These are phyloP conservation scores for Ploettnerulaceae sp. DNA, from an alignment of 2,329 filamentous ascomycete genomes.

Conservation along the genomic window DNA sequence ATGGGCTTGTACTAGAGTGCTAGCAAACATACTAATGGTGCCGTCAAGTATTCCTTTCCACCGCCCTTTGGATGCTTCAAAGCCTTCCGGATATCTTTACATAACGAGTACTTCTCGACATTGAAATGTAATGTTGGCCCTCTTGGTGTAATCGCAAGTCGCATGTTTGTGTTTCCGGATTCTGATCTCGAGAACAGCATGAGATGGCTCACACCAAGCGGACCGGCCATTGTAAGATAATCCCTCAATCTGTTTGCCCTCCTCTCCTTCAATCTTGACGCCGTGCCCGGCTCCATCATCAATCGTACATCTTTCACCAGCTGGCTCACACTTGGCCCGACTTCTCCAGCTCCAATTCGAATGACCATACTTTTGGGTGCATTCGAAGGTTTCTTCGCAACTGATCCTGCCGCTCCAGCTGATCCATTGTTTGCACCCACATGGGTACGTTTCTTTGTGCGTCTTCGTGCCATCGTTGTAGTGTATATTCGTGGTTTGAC, in stretches of 20 bases:
- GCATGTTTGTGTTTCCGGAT: slow-evolving; percentile 86
- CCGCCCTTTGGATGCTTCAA: slow-evolving; percentile 78
- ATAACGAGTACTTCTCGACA: slow-evolving; percentile 90
- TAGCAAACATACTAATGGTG: slow-evolving; percentile 61
- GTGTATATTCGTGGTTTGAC: slow-evolving; percentile 18
- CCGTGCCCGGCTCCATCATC: slow-evolving; percentile 96
- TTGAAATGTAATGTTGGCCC: slow-evolving; percentile 92
- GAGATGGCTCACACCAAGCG: slow-evolving; percentile 86
- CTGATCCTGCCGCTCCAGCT: slow-evolving; percentile 47
- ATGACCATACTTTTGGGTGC: slow-evolving; percentile 98
- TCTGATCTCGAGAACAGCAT: slow-evolving; percentile 88
- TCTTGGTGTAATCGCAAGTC: slow-evolving; percentile 79
- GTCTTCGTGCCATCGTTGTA: slow-evolving; percentile 66
- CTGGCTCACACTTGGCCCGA: slow-evolving; percentile 86
- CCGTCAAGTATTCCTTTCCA: slow-evolving; percentile 78
- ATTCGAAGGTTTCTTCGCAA: slow-evolving; percentile 54
- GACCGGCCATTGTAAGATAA: slow-evolving; percentile 92
- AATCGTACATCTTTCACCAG: slow-evolving; percentile 83
- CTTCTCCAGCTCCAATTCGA: slow-evolving; percentile 88
- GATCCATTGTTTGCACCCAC: slow-evolving; percentile 54
- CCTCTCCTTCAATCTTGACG: slow-evolving; percentile 81
- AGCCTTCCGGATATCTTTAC: slow-evolving; percentile 81
- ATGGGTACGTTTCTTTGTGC: slow-evolving; percentile 88
- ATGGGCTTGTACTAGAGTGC: neutral
- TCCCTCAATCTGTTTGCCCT: slow-evolving; percentile 84